Evolutionary conservation across 805 yeast species (phyloP).

Genomic region (Cyberlindnera americana): DNA sequence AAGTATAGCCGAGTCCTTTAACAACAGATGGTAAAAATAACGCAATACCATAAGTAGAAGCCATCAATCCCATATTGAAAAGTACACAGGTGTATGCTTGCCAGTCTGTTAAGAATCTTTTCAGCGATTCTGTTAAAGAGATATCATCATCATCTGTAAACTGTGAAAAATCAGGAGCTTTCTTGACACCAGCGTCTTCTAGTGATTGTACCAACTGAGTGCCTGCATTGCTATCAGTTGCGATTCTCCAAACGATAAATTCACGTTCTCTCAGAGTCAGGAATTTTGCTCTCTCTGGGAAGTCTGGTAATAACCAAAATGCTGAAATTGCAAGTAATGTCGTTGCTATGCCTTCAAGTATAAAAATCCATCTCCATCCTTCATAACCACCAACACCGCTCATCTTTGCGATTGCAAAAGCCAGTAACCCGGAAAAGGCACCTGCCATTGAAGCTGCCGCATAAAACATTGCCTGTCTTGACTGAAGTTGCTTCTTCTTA

Average conservation of each 20-base stretch:
- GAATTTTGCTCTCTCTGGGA: conserved; percentile 18
- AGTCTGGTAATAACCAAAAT: conserved; percentile 16
- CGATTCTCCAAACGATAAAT: conserved; percentile 9
- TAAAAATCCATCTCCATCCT: conserved; percentile 22
- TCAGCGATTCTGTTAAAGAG: conserved; percentile 13
- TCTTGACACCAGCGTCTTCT: conserved; percentile 1
- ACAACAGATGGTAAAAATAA: conserved; percentile 42
- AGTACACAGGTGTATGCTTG: conserved; percentile 30
- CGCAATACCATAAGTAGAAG: conserved; percentile 36
- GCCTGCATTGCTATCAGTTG: conserved; percentile 3
- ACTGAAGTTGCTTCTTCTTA: conserved; percentile 22
- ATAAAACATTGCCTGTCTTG: conserved; percentile 26
- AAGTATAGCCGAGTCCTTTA: conserved; percentile 36
- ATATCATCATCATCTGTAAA: conserved; percentile 18
- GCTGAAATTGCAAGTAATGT: conserved; percentile 9
- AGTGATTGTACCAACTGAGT: background rate
- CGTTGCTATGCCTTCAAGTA: conserved; percentile 17
- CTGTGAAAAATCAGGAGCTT: conserved; percentile 10
- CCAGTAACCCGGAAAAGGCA: conserved; percentile 25
- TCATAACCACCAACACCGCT: conserved; percentile 14
- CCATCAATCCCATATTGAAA: conserved; percentile 30
- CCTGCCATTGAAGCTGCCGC: conserved; percentile 25
- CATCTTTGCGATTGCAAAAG: conserved; percentile 19
- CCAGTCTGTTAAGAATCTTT: conserved; percentile 29
- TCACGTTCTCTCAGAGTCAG: conserved; percentile 15